Base-by-base conservation (phyloP, 169 alveolate species). In the Eimeria brunetti region DNA sequence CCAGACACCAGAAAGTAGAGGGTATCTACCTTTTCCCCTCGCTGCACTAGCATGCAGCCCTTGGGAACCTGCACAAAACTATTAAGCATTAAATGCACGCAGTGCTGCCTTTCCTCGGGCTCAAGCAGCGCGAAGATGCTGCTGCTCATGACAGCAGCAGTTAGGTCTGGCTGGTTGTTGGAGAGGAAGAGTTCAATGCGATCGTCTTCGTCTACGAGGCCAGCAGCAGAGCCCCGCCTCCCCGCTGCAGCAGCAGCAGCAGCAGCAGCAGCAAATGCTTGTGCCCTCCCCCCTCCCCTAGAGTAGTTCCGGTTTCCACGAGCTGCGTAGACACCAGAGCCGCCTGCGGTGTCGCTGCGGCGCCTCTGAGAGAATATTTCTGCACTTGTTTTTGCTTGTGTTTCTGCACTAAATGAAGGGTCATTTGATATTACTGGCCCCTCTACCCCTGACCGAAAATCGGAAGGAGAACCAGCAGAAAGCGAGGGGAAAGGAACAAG, bases 1-100 rank as follows among this genome's bases (percentile, higher is more conserved):
- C 95, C 95, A 2, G 69, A 51, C 3, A 67, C 95, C 5, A 91
- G 30, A 58, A 91, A 91, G 58, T 91, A 91, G 56, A 91, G 85
- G 6, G 81, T 80, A 36, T 91, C 95, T 5, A 91, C 90, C 69
- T 91, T 91, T n/a, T 91, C 95, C 6, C 95, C 95, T 22, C 84
- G 20, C 41, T 91, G 90, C 51, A 78, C 56, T 2, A 91, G 73
- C 58, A 41, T 76, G 71, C 95, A 91, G 18, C 86, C 95, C 9
- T 41, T 51, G 33, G 95, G 83, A 1, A 91, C 56, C 36, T 91
- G 95, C 33, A 76, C 86, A 46, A 91, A 75, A 71, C 90, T 91
- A 41, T 53, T 53, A 44, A n/a, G 24, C 90, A 91, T 76, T 46
- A 75, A 76, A 22, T 75, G 81, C 14, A 78, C 27, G 67, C 86